phyloP scores from a whole-genome alignment of 768 basidiomycete genomes.

The Nidularia sp. region DNA sequence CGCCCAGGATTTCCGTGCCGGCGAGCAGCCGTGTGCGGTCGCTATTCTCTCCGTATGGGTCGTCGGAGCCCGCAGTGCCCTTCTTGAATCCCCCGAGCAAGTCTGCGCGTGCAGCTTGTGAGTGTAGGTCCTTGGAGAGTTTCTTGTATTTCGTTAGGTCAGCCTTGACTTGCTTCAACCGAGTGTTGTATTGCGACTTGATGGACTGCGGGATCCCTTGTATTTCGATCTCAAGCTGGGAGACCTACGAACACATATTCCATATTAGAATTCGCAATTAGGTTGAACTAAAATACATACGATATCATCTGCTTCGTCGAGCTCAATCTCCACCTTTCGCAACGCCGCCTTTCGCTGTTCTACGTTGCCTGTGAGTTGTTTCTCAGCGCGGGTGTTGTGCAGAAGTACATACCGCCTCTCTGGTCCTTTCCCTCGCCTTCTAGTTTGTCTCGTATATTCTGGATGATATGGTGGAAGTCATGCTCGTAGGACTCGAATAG shows the following conservation, averaged over 20 bases:
- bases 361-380: slow-evolving; percentile 18
- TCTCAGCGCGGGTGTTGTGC: not conserved
- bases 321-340: slow-evolving; percentile 78
- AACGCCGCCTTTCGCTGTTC: slow-evolving; percentile 81
- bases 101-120: slow-evolving; percentile 64
- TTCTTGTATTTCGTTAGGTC: slow-evolving; percentile 77
- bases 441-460: slow-evolving; percentile 69
- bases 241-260: slow-evolving; percentile 48
- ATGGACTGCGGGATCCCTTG: slow-evolving; percentile 88
- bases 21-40: slow-evolving; percentile 71
- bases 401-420: slow-evolving; percentile 54
- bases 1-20: slow-evolving; percentile 68
- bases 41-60: slow-evolving; percentile 62
- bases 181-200: slow-evolving; percentile 59
- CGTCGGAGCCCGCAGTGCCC: slow-evolving; percentile 46
- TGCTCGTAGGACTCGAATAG: slow-evolving; percentile 81
- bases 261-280: not conserved
- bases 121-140: slow-evolving; percentile 66
- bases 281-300: slow-evolving; percentile 34
- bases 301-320: slow-evolving; percentile 95
- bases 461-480: slow-evolving; percentile 74
- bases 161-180: slow-evolving; percentile 65
- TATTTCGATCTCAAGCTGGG: slow-evolving; percentile 92
- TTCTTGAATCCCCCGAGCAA: slow-evolving; percentile 32
- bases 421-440: slow-evolving; percentile 64